A percentile compares a stretch with the other conserved stretches of the same genome.
Evolutionary conservation across 1,139 yeast species (phyloP).

Genomic region (Saccharomyces hybrid): DNA sequence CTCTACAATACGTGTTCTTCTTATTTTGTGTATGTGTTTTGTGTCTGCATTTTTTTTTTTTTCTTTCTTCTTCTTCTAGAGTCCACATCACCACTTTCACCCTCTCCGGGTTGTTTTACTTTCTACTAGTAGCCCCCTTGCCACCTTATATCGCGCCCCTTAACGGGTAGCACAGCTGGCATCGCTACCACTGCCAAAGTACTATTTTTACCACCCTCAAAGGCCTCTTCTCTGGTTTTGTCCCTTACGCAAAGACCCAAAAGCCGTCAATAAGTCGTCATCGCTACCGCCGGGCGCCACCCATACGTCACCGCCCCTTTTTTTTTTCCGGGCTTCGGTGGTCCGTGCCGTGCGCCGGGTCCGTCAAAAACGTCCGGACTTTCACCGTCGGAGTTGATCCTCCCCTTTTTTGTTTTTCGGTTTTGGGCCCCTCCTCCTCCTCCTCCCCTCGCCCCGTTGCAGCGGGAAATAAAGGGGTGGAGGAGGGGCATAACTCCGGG

Average conservation of each 20-base stretch:
- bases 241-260: too few relatives aligned
- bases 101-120: too few relatives aligned
- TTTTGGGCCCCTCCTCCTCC: neutral
- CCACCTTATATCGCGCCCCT: neutral
- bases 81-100: neutral
- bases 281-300: too few relatives aligned
- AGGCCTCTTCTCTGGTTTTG: too few relatives aligned
- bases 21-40: neutral
- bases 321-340: neutral
- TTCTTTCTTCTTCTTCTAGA: neutral
- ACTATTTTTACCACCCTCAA: too few relatives aligned
- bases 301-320: too few relatives aligned
- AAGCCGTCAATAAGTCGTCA: too few relatives aligned
- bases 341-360: too few relatives aligned
- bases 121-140: neutral
- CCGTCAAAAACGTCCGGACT: too few relatives aligned
- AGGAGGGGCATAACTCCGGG: neutral
- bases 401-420: constrained; percentile 2
- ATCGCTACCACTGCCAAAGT: neutral
- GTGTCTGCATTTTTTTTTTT: too few relatives aligned
- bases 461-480: neutral
- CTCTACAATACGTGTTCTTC: neutral
- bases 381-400: neutral
- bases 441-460: neutral
- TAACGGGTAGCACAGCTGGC: too few relatives aligned